Evolutionary conservation across 179 eudicot genomes (phyloP), one percentile per base, ranked within the genome.

Genomic region (Silene coronaria): DNA sequence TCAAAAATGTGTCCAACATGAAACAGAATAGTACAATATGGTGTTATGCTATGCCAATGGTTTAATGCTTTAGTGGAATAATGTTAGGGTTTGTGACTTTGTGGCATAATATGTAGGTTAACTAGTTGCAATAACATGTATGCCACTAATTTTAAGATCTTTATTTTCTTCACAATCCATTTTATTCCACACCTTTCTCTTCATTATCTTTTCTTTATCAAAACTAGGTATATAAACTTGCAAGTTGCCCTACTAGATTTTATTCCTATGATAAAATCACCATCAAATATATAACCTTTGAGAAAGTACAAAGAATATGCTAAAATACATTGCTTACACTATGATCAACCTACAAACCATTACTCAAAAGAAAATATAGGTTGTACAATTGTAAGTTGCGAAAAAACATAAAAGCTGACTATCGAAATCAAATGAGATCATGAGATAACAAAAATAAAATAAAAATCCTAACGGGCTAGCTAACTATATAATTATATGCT

Each of bases 51-150:
- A 4, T 12, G 11, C 14, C 24, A 24, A 3, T 6, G 22, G 65
- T 23, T 16, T 28, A 4, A 2, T 27, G 58, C 6, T 68, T 10
- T 68, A 51, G 61, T 70, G 42, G 61, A 51, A 28, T 70, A 70
- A 53, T 70, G 34, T 36, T 46, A 48, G 14, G 60, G 60, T 24
- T 70, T 22, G 48, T 42, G 48, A 7, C 42, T 24, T 70, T 22
- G 48, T 42, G 48, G 16, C 42, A 16, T 27, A 64, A 64, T 13
- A 19, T 64, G 14, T 19, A 2, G 12, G 32, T 70, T 48, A 24
- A 48, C 23, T 48, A 19, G 73, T 70, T 48, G 61, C 73, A 70
- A 70, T 61, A 70, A 70, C 73, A 70, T 70, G 61, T 36, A 70
- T 51, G 73, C 30, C 73, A 70, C 73, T 45, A 46, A 46, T 24